Percentiles rank a stretch among this genome's conserved stretches.
Evolutionary conservation across 495 filamentous ascomycete genomes (phyloP).

Genomic region (Talaromyces ruber): DNA sequence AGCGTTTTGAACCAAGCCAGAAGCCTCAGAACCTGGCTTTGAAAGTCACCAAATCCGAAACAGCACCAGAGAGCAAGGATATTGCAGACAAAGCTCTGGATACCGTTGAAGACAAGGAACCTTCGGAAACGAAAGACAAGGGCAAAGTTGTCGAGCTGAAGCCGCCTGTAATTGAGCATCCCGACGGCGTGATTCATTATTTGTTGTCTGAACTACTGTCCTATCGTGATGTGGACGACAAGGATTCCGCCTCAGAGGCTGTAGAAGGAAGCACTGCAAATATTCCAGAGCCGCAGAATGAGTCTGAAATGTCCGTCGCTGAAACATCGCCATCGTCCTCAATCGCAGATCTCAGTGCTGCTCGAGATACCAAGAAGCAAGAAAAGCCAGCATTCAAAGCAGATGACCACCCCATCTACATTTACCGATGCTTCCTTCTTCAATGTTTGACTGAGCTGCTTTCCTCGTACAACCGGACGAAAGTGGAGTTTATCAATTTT

Average conservation of each 20-base stretch:
- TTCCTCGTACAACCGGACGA: constrained; percentile 86
- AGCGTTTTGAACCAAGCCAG: constrained; percentile 49
- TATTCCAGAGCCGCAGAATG: constrained; percentile 32
- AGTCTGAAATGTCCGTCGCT: constrained; percentile 38
- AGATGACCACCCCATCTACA: constrained; percentile 89
- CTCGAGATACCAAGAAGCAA: constrained; percentile 46
- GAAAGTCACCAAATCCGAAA: constrained; percentile 40
- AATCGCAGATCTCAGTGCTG: constrained; percentile 20
- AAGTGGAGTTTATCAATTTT: constrained; percentile 98
- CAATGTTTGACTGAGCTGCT: constrained; percentile 90
- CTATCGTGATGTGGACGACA: constrained; percentile 86
- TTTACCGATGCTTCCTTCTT: constrained; percentile 91
- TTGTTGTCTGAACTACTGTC: constrained; percentile 88
- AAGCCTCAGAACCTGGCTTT: constrained; percentile 49
- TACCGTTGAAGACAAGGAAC: constrained; percentile 17
- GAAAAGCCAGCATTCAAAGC: constrained; percentile 79
- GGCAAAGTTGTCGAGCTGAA: constrained; percentile 62
- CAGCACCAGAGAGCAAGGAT: constrained; percentile 18
- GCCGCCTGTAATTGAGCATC: constrained; percentile 78
- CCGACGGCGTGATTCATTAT: constrained; percentile 94
- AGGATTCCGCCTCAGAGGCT: constrained; percentile 41
- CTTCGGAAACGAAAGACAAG: constrained; percentile 51
- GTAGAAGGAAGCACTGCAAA: constrained; percentile 37
- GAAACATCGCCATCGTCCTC: constrained; percentile 29
- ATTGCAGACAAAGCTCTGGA: constrained; percentile 22